These are phyloP conservation scores for Letharia lupina DNA, from an alignment of 495 filamentous ascomycete species.

Conservation along the genomic window DNA sequence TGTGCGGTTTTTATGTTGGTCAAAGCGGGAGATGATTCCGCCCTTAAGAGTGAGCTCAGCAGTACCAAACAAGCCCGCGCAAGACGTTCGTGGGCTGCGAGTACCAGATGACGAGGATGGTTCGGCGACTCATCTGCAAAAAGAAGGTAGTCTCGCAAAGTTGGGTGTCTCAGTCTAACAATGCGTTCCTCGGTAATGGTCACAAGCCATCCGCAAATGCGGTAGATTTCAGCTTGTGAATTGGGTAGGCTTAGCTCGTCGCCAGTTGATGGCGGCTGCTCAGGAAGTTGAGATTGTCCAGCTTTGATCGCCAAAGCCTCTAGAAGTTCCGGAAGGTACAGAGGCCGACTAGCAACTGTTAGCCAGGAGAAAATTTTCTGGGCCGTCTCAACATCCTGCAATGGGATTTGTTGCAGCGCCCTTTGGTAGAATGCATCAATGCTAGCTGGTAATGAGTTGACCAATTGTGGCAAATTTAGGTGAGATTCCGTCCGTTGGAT, in stretches of 20 bases:
- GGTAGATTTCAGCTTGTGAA: neutral
- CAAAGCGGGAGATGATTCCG: neutral
- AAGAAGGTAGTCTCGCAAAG: neutral
- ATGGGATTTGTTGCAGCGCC: neutral
- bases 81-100: neutral
- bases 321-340: slow-evolving; percentile 1
- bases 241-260: neutral
- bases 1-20: neutral
- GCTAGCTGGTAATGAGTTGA: neutral
- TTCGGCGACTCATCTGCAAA: neutral
- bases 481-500: neutral
- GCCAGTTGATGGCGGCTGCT: neutral
- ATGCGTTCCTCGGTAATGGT: neutral
- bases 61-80: neutral
- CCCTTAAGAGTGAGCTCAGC: neutral
- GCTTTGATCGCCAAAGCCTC: slow-evolving; percentile 1
- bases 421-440: slow-evolving; percentile 4
- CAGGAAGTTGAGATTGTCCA: neutral
- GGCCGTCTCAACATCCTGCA: neutral
- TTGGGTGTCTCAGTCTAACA: neutral
- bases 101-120: neutral
- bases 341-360: neutral
- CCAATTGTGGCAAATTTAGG: neutral
- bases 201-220: slow-evolving; percentile 4
- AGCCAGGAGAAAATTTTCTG: slow-evolving; percentile 9